Evolutionary conservation across 2,329 filamentous ascomycete genomes (phyloP).

Genomic region (Ophiocordyceps camponoti-floridani): DNA sequence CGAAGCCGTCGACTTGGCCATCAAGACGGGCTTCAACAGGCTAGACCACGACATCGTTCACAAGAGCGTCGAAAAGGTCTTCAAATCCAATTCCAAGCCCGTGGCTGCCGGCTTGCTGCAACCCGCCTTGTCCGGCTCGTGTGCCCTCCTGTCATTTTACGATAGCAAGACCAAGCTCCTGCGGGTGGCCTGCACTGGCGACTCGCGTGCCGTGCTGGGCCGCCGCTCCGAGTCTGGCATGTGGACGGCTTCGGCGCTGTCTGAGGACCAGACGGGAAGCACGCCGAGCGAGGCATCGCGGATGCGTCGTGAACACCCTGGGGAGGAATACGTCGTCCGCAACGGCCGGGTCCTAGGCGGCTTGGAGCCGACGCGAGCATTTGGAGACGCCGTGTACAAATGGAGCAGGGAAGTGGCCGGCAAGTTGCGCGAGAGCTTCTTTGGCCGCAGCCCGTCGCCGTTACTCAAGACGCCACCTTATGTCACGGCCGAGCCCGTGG

Average conservation of each 20-base stretch:
- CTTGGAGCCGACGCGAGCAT: conserved; percentile 81
- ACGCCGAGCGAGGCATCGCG: conserved; percentile 73
- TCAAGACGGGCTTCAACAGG: conserved; percentile 78
- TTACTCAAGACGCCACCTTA: conserved; percentile 85
- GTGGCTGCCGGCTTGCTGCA: conserved; percentile 82
- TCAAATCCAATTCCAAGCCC: conserved; percentile 77
- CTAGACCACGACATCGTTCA: conserved; percentile 91
- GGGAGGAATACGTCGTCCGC: conserved; percentile 69
- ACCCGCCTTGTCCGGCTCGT: conserved; percentile 90
- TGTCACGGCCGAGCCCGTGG: conserved; percentile 86
- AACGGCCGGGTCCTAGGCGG: conserved; percentile 86
- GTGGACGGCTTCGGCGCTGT: conserved; percentile 81
- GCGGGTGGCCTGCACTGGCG: conserved; percentile 87
- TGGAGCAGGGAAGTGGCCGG: conserved; percentile 78
- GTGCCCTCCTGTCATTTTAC: conserved; percentile 90
- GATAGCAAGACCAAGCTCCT: conserved; percentile 74
- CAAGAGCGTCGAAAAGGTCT: conserved; percentile 78
- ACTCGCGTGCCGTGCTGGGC: conserved; percentile 87
- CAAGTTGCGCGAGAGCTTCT: conserved; percentile 70
- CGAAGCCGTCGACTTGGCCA: conserved; percentile 73
- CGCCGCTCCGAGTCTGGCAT: conserved; percentile 63
- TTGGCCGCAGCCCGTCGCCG: conserved; percentile 60
- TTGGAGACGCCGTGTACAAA: conserved; percentile 94
- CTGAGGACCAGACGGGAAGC: conserved; percentile 82
- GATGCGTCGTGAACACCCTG: conserved; percentile 71